Evolutionary conservation across 2,329 filamentous ascomycete species (phyloP).

Genomic region (Penicillium sp.): DNA sequence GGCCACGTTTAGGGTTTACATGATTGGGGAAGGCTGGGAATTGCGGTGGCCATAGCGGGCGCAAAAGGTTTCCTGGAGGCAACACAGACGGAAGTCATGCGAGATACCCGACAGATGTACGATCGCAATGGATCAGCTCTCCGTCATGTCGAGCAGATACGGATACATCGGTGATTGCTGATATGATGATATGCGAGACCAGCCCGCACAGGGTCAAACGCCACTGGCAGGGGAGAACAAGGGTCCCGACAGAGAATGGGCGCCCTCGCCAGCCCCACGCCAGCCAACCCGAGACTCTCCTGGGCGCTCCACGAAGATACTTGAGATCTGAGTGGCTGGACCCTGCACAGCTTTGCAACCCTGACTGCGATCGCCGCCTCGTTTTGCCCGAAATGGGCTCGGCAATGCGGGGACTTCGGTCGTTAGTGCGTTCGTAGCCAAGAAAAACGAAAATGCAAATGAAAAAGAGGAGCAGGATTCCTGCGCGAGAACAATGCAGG

Average conservation of each 20-base stretch:
- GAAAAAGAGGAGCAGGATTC: conserved; percentile 10
- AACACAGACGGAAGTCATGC: background rate
- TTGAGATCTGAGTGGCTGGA: conserved; percentile 17
- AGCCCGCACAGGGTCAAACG: background rate
- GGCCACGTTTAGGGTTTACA: background rate
- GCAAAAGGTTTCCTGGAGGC: background rate
- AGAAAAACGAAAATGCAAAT: conserved; percentile 4
- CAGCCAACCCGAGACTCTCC: background rate
- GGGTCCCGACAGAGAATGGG: conserved; percentile 3
- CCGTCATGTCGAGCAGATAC: background rate
- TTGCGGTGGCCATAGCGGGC: conserved; percentile 1
- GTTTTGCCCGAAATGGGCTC: conserved; percentile 6
- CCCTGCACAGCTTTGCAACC: conserved; percentile 20
- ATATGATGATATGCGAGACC: background rate
- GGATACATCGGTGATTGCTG: background rate
- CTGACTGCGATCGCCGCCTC: conserved; percentile 22
- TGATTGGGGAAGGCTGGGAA: conserved; percentile 1
- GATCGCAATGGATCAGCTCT: background rate
- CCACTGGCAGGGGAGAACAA: background rate
- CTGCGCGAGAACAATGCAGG: conserved; percentile 4
- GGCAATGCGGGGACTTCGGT: conserved; percentile 19
- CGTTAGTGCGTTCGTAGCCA: conserved; percentile 18
- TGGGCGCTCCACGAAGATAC: background rate
- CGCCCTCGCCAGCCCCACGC: background rate
- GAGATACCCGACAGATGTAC: background rate